These are phyloP conservation scores for Phytophthora podocarpi DNA, from an alignment of 352 stramenopile genomes.

Conservation along the genomic window DNA sequence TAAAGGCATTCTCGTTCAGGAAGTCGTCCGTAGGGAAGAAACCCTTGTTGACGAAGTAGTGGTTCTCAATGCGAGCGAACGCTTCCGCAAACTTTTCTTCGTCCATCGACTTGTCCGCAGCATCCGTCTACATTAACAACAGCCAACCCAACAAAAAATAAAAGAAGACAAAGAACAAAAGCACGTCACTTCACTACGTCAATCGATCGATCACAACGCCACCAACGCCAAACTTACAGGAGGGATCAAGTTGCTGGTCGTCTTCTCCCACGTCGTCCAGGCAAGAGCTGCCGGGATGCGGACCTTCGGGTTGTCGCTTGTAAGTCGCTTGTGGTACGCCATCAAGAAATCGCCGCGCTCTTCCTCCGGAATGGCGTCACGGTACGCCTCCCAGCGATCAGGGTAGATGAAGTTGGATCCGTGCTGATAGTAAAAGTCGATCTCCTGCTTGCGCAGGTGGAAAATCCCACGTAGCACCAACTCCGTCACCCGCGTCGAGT, in stretches of 20 bases:
- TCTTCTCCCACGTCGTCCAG: constrained; percentile 94
- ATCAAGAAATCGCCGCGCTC: constrained; percentile 86
- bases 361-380: constrained; percentile 83
- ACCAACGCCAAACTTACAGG: constrained; percentile 33
- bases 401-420: constrained; percentile 91
- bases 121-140: constrained; percentile 43
- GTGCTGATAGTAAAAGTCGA: constrained; percentile 94
- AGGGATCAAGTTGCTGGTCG: constrained; percentile 84
- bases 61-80: constrained; percentile 94
- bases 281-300: constrained; percentile 82
- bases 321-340: constrained; percentile 89
- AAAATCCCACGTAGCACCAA: constrained; percentile 95
- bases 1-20: constrained; percentile 88
- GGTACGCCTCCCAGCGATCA: constrained; percentile 91
- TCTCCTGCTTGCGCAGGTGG: constrained; percentile 88
- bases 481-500: constrained; percentile 83
- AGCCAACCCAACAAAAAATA: constrained; percentile 4
- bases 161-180: no score
- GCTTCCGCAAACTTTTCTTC: constrained; percentile 87
- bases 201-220: not conserved
- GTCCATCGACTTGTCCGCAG: constrained; percentile 77
- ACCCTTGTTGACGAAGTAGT: constrained; percentile 92
- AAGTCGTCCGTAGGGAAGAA: constrained; percentile 91
- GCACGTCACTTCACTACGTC: not conserved
- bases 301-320: constrained; percentile 84